Base-by-base conservation (phyloP, 768 basidiomycete species). In the Auricularia cornea region DNA sequence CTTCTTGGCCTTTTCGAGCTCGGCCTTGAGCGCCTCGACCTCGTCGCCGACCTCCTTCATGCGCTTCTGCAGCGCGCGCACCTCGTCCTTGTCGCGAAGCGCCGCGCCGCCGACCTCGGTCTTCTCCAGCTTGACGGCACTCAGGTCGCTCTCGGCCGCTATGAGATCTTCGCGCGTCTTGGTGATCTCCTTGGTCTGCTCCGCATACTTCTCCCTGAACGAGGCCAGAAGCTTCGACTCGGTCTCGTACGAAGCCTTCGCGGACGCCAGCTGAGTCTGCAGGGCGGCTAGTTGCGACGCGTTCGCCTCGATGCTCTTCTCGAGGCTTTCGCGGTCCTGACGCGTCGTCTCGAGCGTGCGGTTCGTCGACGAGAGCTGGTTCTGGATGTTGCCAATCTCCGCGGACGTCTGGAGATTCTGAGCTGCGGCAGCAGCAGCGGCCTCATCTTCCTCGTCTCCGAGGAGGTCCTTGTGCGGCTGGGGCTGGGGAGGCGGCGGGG, bases 71-170 rank as follows among this genome's bases (percentile, higher is more conserved):
- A 98, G 75, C 48, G 87, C 90, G 48, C 96, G 81, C 3, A 90
- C 85, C 65, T 98, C 97, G 73, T 99, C 97, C 76, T 95, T 98
- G 73, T 98, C 97, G 40, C 90, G 82, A 65, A 99, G 73, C 63
- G 95, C 82, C 2, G 83, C 76, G 11, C 93, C 91, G 72, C 95
- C 94, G 26, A 98, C 79, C 74, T 98, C 97, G 6, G 88, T 79
- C 77, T 95, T 98, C 77, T 98, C 94, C 26, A 93, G 85, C 18
- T 88, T 80, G 56, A 96, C 70, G 8, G 89, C 94, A 66, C 91
- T 93, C 44, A 99, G 80, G 67, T 98, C 94, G 70, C 92, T 94
- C 77, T 98, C 95, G 3, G 90, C 88, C 48, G 82, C 80, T 67
- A 99, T 98, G 40, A 98, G 77, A 64, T 96, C 90, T 60, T 87